Conservation (phyloP, 2,329 filamentous ascomycete genomes). For the Arthrobotrys conoides region DNA sequence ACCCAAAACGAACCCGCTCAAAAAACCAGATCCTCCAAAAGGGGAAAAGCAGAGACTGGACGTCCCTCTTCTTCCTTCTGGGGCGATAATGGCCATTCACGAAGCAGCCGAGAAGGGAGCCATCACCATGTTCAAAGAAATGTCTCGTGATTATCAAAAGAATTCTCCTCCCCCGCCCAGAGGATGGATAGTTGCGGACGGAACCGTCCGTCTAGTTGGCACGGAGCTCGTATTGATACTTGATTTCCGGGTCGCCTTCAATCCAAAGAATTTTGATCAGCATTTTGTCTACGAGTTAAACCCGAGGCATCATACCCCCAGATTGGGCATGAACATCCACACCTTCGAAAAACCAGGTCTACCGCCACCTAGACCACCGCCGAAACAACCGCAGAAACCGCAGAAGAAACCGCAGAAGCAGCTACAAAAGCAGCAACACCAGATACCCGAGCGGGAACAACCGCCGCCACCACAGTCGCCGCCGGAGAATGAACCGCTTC, state of each 20-base stretch:
- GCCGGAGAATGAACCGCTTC: conserved; percentile 10
- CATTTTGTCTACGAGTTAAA: conserved; percentile 39
- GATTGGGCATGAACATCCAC: conserved; percentile 16
- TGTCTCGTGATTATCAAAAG: conserved; percentile 43
- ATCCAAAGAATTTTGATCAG: conserved; percentile 57
- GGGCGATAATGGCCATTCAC: conserved; percentile 53
- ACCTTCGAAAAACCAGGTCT: conserved; percentile 52
- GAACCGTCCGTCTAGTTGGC: conserved; percentile 48
- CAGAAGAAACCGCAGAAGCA: conserved; percentile 22
- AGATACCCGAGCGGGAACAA: conserved; percentile 20
- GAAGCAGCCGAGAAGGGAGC: conserved; percentile 41
- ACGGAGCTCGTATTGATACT: conserved; percentile 47
- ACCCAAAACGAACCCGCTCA: conserved; percentile 14
- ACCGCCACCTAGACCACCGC: conserved; percentile 24
- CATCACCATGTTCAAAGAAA: conserved; percentile 34
- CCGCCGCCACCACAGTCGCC: conserved; percentile 13
- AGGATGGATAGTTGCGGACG: conserved; percentile 55
- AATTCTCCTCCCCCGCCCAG: conserved; percentile 52
- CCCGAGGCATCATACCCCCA: conserved; percentile 30
- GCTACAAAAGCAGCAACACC: conserved; percentile 12
- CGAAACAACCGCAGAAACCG: conserved; percentile 30
- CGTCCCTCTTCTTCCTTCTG: conserved; percentile 50
- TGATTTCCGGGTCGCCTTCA: conserved; percentile 55
- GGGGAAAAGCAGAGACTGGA: conserved; percentile 22
- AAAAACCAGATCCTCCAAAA: conserved; percentile 16